A percentile compares a stretch with the other conserved stretches of the same genome.
Evolutionary conservation across 768 basidiomycete genomes (phyloP).

Genomic region (Pisolithus microcarpus): DNA sequence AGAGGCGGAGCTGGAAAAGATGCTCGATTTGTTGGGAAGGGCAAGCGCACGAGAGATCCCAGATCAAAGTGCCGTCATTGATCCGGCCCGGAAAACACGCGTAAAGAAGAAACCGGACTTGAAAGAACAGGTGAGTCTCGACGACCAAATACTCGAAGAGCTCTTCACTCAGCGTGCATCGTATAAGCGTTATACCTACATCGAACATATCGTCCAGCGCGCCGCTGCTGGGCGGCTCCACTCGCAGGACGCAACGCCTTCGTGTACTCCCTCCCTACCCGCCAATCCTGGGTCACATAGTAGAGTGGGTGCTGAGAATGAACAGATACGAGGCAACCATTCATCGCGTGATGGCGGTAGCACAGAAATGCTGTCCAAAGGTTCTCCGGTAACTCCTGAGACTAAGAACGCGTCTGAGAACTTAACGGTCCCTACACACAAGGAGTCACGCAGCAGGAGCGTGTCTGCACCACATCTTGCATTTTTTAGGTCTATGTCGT

Average conservation of each 20-base stretch:
- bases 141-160: neutral
- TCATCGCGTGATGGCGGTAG: neutral
- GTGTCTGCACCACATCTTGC: slow-evolving; percentile 54
- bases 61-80: slow-evolving; percentile 65
- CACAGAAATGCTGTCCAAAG: neutral
- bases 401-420: neutral
- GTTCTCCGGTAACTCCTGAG: neutral
- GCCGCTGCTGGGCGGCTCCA: slow-evolving; percentile 69
- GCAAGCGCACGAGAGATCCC: slow-evolving; percentile 61
- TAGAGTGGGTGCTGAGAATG: neutral
- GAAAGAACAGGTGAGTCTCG: slow-evolving; percentile 48
- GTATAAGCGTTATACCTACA: slow-evolving; percentile 62
- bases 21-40: slow-evolving; percentile 63
- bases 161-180: slow-evolving; percentile 6
- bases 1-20: slow-evolving; percentile 53
- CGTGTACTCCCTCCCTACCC: slow-evolving; percentile 39
- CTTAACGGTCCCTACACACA: slow-evolving; percentile 14
- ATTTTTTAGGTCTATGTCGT: slow-evolving; percentile 39
- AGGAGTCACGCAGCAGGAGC: slow-evolving; percentile 39
- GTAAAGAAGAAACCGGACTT: slow-evolving; percentile 47
- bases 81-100: slow-evolving; percentile 54
- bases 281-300: slow-evolving; percentile 14
- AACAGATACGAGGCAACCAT: neutral
- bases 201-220: slow-evolving; percentile 65
- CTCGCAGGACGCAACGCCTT: slow-evolving; percentile 64